Evolutionary conservation across 2,329 filamentous ascomycete genomes (phyloP).

Genomic region (Fusarium sp.): DNA sequence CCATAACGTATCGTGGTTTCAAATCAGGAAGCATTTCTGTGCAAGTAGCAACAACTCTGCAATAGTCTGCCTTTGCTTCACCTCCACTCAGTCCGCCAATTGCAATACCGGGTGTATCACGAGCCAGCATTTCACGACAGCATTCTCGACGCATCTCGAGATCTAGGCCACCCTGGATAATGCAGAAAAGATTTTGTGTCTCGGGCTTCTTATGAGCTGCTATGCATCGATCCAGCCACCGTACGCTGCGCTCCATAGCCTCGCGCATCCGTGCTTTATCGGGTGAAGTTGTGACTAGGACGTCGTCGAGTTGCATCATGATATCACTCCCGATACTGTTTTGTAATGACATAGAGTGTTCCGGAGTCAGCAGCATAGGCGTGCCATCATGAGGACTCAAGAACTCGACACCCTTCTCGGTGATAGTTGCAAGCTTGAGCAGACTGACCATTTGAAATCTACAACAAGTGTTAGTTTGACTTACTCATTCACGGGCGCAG

Average conservation of each 20-base stretch:
- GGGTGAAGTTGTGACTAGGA: slow-evolving; percentile 94
- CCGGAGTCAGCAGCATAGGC: slow-evolving; percentile 96
- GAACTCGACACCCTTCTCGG: slow-evolving; percentile 95
- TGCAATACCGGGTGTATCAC: slow-evolving; percentile 94
- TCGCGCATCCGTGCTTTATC: slow-evolving; percentile 89
- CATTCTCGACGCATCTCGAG: slow-evolving; percentile 87
- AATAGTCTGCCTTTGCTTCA: slow-evolving; percentile 93
- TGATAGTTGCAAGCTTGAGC: slow-evolving; percentile 91
- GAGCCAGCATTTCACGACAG: slow-evolving; percentile 85
- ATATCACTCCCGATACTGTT: slow-evolving; percentile 99
- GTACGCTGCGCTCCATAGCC: slow-evolving; percentile 92
- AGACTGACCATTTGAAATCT: slow-evolving; percentile 98
- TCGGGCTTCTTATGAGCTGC: slow-evolving; percentile 86
- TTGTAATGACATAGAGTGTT: slow-evolving; percentile 95
- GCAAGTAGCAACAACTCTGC: slow-evolving; percentile 87
- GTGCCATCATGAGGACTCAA: slow-evolving; percentile 95
- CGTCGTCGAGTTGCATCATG: slow-evolving; percentile 99
- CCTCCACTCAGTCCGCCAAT: slow-evolving; percentile 96
- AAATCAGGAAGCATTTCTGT: slow-evolving; percentile 85
- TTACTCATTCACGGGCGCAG: not conserved
- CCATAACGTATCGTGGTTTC: slow-evolving; percentile 99
- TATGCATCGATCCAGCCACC: slow-evolving; percentile 97
- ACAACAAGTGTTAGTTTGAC: slow-evolving; percentile 18
- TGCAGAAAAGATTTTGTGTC: slow-evolving; percentile 95
- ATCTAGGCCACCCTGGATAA: slow-evolving; percentile 96